phyloP scores from a whole-genome alignment of 352 stramenopile genomes.

The Pythium sp. region DNA sequence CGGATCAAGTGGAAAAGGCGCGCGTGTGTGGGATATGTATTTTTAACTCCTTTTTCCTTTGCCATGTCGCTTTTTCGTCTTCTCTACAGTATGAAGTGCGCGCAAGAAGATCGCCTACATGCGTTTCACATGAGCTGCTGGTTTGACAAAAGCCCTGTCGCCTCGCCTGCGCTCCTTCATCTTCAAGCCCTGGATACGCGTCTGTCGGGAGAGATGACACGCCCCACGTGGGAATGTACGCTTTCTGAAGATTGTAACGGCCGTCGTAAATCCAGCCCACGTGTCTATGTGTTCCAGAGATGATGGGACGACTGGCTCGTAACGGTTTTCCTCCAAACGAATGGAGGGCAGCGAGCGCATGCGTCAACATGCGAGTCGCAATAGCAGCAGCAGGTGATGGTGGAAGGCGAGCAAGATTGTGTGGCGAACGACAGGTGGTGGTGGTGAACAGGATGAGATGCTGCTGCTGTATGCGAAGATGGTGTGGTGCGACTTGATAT shows the following conservation, averaged over 20 bases:
- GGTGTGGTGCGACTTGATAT: neutral
- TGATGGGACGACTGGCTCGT: slow-evolving; percentile 8
- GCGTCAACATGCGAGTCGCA: neutral
- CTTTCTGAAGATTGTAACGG: slow-evolving; percentile 4
- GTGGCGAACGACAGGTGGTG: neutral
- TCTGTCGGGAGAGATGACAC: slow-evolving; percentile 1
- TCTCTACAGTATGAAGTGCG: neutral
- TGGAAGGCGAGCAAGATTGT: neutral
- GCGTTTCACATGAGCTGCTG: neutral
- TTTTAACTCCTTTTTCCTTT: neutral
- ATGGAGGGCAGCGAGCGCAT: slow-evolving; percentile 1
- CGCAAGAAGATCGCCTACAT: slow-evolving; percentile 2
- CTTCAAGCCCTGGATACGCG: neutral
- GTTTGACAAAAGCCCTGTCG: neutral
- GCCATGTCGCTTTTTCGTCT: slow-evolving; percentile 6
- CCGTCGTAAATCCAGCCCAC: neutral
- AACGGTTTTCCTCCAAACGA: slow-evolving; percentile 8
- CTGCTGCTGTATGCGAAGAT: neutral
- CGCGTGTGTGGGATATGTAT: neutral
- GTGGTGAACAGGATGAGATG: neutral
- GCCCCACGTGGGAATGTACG: neutral
- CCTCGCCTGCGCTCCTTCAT: neutral
- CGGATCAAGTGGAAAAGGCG: neutral
- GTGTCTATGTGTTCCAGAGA: slow-evolving; percentile 16
- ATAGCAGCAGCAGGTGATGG: neutral